Base-by-base conservation (phyloP, 768 basidiomycete genomes). In the Russula virescens region DNA sequence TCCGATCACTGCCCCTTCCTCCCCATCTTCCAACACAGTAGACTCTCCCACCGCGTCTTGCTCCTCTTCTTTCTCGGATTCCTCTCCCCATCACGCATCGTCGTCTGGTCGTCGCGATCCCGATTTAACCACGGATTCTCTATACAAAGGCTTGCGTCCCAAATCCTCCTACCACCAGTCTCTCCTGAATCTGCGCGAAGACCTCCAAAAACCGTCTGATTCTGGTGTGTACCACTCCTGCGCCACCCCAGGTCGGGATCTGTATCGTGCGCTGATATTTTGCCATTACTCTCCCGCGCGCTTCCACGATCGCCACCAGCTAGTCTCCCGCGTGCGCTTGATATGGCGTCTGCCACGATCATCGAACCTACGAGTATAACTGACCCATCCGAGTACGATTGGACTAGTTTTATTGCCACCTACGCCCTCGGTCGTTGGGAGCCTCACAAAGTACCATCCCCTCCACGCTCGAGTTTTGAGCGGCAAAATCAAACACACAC, bases 351-450 rank as follows among this genome's bases (percentile, higher is more conserved):
- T 0, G 55, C 71, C 50, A 10, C 58, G 14, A 45, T 52, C 66
- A n/a, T 55, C 67, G 18, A 69, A 67, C 6, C 65, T 61, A 19
- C 50, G 52, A 19, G 68, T 31, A 60, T 63, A 31, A 58, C 46
- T 28, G 69, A 67, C 49, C 43, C 60, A 23, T 55, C 69, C 21
- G 76, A 78, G 51, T 77, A 78, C 65, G 87, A 91, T 70, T 94
- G 91, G 91, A 77, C 80, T 19, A 81, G 83, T 0, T 94, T 93
- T 72, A 83, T 89, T 65, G 74, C 78, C n/a, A 85, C 88, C 0
- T 94, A 94, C 71, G 83, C 88, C 0, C 70, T 78, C 19, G 91
- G 91, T 11, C 79, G 83, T 63, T 94, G 91, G 91, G 88, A 90
- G 71, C 89, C 91, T 8, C 84, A 84, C 63, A 79, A 78, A 59